Base-by-base conservation (phyloP, 163 green algal species). In the Scenedesmus sp. region DNA sequence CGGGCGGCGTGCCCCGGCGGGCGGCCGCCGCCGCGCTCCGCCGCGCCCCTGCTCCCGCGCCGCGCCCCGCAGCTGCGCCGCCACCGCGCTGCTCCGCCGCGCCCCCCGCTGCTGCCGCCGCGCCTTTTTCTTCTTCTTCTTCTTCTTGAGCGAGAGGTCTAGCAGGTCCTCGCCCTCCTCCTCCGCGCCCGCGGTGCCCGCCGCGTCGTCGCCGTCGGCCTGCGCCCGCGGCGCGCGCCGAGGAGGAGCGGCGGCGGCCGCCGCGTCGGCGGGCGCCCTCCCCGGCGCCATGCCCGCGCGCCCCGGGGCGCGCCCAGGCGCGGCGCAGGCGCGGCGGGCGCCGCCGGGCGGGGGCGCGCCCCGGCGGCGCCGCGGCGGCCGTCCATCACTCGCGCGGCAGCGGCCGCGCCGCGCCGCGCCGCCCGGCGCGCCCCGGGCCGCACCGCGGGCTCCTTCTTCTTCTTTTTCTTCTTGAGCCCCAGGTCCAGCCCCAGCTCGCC, bases 391-490 rank as follows among this genome's bases (percentile, higher is more conserved):
- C 1, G 15, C 15, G 26, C 56, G n/a, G 47, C 33, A 29, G 60
- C 18, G 47, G 47, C 7, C 18, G 29, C 67, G 66, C 54, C 66
- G 53, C 69, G 53, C 36, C 47, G 54, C 39, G 18, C 66, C 69
- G 45, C 53, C 36, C 26, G n/a, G n/a, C n/a, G n/a, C n/a, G n/a
- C n/a, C n/a, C n/a, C n/a, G n/a, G n/a, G n/a, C n/a, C n/a, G n/a
- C n/a, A n/a, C n/a, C n/a, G 53, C 24, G n/a, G 48, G 29, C 45
- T 80, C 50, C 36, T 69, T 77, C 51, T 84, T 83, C 45, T 87
- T 89, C 67, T 89, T 86, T 42, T 89, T 89, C 69, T 89, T 89
- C 77, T 91, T 91, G 66, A 84, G 85, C 28, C 82, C 82, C 15
- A 91, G 58, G 64, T 88, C 84, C 31, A 91, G 54, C 24, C 58